These are phyloP conservation scores for Bothriochloa decipiens DNA, from an alignment of 176 grass and related monocot species.

Conservation along the genomic window DNA sequence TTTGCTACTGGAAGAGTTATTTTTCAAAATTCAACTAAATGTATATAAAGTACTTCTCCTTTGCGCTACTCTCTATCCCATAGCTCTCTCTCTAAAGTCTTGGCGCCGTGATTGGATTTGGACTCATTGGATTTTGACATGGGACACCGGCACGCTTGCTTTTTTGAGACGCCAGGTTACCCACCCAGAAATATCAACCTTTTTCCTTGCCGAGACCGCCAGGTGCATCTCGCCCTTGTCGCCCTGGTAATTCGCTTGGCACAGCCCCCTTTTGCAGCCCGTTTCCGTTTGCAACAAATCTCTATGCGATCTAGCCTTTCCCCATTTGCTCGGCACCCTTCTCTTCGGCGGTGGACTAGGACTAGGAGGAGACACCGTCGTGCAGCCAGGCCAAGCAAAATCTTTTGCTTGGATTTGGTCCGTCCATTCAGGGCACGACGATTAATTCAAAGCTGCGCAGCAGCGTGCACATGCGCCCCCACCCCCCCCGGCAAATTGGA, in stretches of 20 bases:
- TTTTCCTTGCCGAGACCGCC: neutral
- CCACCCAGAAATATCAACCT: conserved; percentile 21
- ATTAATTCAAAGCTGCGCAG: neutral
- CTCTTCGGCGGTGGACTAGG: neutral
- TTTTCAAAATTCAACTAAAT: too few relatives aligned
- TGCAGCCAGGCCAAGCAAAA: neutral
- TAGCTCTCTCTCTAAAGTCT: neutral
- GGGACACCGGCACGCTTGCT: neutral
- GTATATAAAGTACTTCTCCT: too few relatives aligned
- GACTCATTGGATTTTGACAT: neutral
- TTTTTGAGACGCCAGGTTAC: conserved; percentile 4
- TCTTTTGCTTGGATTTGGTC: conserved; percentile 41
- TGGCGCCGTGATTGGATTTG: neutral
- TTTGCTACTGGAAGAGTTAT: too few relatives aligned
- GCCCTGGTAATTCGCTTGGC: neutral
- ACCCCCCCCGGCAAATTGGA: neutral
- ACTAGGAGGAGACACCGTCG: neutral
- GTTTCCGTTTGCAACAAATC: conserved; percentile 17
- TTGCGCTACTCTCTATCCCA: too few relatives aligned
- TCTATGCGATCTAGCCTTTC: conserved; percentile 50
- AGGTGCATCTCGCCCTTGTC: neutral
- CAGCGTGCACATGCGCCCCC: neutral
- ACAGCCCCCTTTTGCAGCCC: neutral
- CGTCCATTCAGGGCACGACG: conserved; percentile 11
- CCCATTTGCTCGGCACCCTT: conserved; percentile 16